These are phyloP conservation scores for Aspergillus sp. DNA, from an alignment of 2,329 filamentous ascomycete species.

Conservation along the genomic window DNA sequence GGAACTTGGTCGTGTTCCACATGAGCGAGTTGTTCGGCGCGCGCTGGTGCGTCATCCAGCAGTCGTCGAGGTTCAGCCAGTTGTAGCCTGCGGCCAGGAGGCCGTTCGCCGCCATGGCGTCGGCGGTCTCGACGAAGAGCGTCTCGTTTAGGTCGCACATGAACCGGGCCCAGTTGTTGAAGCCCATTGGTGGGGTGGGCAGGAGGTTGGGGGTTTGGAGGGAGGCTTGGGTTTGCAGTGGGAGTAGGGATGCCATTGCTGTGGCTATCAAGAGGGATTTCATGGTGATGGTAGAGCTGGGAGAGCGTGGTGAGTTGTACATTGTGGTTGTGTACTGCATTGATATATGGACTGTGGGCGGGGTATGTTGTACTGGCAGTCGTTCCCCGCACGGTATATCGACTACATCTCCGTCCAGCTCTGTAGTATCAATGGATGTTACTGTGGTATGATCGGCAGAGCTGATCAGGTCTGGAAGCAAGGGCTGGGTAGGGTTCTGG, in stretches of 20 bases:
- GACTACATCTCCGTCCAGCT: too few relatives aligned
- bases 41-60: slow-evolving; percentile 42
- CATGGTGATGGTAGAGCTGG: background rate
- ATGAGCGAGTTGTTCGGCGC: slow-evolving; percentile 38
- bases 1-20: slow-evolving; percentile 45
- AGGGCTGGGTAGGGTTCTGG: too few relatives aligned
- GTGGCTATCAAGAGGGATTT: too few relatives aligned
- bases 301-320: too few relatives aligned
- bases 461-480: too few relatives aligned
- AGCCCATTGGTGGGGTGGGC: slow-evolving; percentile 51
- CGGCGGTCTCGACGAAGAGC: slow-evolving; percentile 48
- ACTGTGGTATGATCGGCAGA: too few relatives aligned
- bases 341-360: too few relatives aligned
- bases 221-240: slow-evolving; percentile 15
- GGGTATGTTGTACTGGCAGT: too few relatives aligned
- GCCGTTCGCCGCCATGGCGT: slow-evolving; percentile 45
- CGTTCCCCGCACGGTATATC: too few relatives aligned
- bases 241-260: too few relatives aligned
- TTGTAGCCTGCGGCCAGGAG: slow-evolving; percentile 40
- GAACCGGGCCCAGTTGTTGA: slow-evolving; percentile 53
- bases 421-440: too few relatives aligned
- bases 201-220: slow-evolving; percentile 24
- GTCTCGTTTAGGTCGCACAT: slow-evolving; percentile 50
- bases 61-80: slow-evolving; percentile 48
- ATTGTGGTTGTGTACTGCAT: too few relatives aligned